phyloP scores from a whole-genome alignment of 2,329 filamentous ascomycete genomes.

The Triangularia setosa region DNA sequence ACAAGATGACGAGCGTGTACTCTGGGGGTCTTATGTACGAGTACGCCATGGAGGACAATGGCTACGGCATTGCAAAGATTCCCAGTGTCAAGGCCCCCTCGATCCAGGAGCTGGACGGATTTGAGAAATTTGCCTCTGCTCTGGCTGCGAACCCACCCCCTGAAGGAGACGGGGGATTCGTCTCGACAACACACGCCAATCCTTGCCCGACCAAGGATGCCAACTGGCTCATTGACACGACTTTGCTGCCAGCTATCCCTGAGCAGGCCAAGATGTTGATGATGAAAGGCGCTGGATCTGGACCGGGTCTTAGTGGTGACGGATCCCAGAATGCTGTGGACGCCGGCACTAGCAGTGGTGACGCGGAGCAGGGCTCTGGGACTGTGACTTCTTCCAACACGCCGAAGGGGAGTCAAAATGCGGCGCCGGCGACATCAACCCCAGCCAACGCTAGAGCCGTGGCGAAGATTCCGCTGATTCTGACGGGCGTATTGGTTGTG shows the following conservation, averaged over 20 bases:
- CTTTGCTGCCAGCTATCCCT: conserved; percentile 50
- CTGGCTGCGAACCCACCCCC: conserved; percentile 48
- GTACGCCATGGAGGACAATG: conserved; percentile 75
- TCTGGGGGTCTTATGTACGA: conserved; percentile 96
- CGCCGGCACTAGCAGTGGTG: conserved; percentile 40
- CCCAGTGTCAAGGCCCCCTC: conserved; percentile 37
- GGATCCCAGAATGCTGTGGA: conserved; percentile 51
- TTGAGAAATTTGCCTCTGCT: conserved; percentile 48
- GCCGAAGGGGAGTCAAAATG: conserved; percentile 31
- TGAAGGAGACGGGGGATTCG: conserved; percentile 47
- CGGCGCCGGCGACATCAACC: conserved; percentile 18
- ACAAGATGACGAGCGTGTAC: conserved; percentile 83
- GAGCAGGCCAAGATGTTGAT: conserved; percentile 48
- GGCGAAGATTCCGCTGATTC: conserved; percentile 36
- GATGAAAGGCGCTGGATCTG: conserved; percentile 48
- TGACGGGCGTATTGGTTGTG: conserved; percentile 34
- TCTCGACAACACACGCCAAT: conserved; percentile 43
- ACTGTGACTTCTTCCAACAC: conserved; percentile 32
- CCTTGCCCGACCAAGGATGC: conserved; percentile 48
- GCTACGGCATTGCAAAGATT: conserved; percentile 76
- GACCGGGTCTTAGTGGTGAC: conserved; percentile 48
- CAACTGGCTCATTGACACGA: conserved; percentile 50
- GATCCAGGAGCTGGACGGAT: conserved; percentile 61
- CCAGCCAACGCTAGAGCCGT: conserved; percentile 28
- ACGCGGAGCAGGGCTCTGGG: conserved; percentile 38